Evolutionary conservation across 2,329 filamentous ascomycete genomes (phyloP), one percentile per base, ranked within the genome.

Genomic region (Trichophyton schoenleinii): DNA sequence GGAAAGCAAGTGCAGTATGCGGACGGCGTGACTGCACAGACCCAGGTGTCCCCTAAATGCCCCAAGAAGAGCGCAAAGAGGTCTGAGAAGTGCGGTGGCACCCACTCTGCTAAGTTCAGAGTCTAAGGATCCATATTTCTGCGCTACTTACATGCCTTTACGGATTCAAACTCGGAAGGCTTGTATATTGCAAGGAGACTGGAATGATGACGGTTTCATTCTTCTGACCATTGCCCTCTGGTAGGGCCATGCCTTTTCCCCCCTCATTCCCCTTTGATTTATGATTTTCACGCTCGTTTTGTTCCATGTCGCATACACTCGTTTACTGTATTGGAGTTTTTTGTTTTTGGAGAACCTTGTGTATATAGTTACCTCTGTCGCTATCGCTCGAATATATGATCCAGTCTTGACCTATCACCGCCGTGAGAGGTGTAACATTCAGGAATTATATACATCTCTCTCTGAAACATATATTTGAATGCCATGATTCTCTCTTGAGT

Each of bases 1-100:
- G 63, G 61, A 7, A 52, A 55, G 3, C 15, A 59, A 11, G 62
- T 63, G 20, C n/a, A 44, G 15, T 52, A 62, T 44, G 59, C 34
- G 15, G 38, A 44, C 18, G 20, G 34, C 13, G 59, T 53, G 9
- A 52, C 59, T 41, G 55, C 55, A 7, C 38, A 38, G n/a, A 41
- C 55, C 31, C 15, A 38, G n/a, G 31, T 58, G 15, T 58, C 38
- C n/a, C 55, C 55, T 3, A 58, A 58, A 38, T 58, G 55, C 38
- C 25, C 25, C 11, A 20, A 18, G 31, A 58, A 38, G 31, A 58
- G n/a, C 55, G 28, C 20, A 58, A 53, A 53, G 49, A 20, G 49
- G 3, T 28, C 49, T 25, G 49, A 31, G 22, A 53, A 53, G 22
- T 53, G 49, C 15, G 49, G 49, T 31, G 49, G 49, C 18, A 53